Evolutionary conservation across 2,329 filamentous ascomycete genomes (phyloP), one percentile per base, ranked within the genome.

Genomic region (Aureobasidium namibiae): DNA sequence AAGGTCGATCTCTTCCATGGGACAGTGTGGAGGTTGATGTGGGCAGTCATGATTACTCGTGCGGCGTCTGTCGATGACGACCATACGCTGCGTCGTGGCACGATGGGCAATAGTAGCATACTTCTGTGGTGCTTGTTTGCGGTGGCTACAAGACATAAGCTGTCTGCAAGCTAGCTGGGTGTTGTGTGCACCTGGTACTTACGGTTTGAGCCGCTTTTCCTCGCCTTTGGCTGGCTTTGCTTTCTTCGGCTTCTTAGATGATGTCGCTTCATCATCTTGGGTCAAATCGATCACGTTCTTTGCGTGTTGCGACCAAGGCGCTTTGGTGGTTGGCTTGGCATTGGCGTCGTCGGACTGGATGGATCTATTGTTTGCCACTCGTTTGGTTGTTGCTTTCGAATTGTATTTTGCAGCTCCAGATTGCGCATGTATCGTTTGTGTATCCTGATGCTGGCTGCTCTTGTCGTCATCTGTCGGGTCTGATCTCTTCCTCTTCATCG

Each of bases 1-100:
- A 49, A 87, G 78, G 16, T 80, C 73, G 53, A 85, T 76, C 1
- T 70, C 72, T 67, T 88, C 84, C 54, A 79, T 72, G 0, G 77
- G 79, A 2, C 69, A 69, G 1, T 75, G 69, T 0, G 59, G 42
- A 21, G 50, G 39, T 11, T 26, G 24, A 59, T 80, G 72, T 0
- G 77, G 79, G 2, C 68, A 69, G 9, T 76, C 69, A 2, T 76
- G 72, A 5, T 74, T 76, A 16, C 48, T 49, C 41, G 60, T 31
- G 13, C 68, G 66, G 34, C 64, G 53, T 13, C 68, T 65, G 45
- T 68, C 65, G 21, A 70, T 58, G 0, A 66, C 66, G 24, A 67
- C 67, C 67, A 70, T 68, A 59, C 68, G 66, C 34, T 70, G 68
- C 6, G 68, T 69, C 24, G 67, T 62, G 9, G 67, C 68, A 10